Evolutionary conservation across 2,329 filamentous ascomycete species (phyloP).

Genomic region (Pseudonectria foliicola): DNA sequence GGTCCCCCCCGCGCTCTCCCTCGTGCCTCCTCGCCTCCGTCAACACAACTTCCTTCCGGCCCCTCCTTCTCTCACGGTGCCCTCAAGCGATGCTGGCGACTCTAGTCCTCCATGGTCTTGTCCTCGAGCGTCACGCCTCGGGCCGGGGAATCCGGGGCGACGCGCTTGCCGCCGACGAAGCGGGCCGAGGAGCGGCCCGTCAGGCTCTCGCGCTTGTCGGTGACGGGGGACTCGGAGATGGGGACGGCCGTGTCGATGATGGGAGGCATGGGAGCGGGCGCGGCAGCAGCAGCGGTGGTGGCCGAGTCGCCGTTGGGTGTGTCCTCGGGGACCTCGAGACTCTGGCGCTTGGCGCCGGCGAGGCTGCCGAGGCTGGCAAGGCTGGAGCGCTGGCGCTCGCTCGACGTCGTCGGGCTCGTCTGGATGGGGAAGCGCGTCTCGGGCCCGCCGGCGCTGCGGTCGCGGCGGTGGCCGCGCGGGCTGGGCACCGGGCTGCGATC

Average conservation of each 20-base stretch:
- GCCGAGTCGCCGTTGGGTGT: constrained; percentile 35
- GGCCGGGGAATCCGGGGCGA: constrained; percentile 23
- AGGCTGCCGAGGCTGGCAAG: constrained; percentile 46
- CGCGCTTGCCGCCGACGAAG: constrained; percentile 45
- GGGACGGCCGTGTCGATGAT: constrained; percentile 14
- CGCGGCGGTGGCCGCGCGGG: constrained; percentile 61
- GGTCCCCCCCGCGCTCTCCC: too few relatives aligned
- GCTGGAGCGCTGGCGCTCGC: constrained; percentile 43
- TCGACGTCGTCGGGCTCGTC: constrained; percentile 52
- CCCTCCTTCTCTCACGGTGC: too few relatives aligned
- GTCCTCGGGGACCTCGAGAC: constrained; percentile 73
- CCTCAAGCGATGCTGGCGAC: not conserved
- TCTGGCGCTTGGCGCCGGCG: constrained; percentile 51
- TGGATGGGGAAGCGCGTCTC: constrained; percentile 81
- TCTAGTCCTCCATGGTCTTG: constrained; percentile 44
- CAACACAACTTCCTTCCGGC: constrained; percentile 5
- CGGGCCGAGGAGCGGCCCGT: constrained; percentile 34
- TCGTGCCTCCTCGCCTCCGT: constrained; percentile 1
- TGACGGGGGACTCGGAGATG: too few relatives aligned
- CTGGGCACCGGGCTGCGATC: constrained; percentile 66
- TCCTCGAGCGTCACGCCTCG: constrained; percentile 47
- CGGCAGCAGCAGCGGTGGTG: too few relatives aligned
- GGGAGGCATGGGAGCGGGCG: constrained; percentile 14
- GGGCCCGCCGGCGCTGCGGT: constrained; percentile 66
- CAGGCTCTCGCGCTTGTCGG: constrained; percentile 59